Conservation (phyloP, 345 rosid species). For the Populus nigra region DNA sequence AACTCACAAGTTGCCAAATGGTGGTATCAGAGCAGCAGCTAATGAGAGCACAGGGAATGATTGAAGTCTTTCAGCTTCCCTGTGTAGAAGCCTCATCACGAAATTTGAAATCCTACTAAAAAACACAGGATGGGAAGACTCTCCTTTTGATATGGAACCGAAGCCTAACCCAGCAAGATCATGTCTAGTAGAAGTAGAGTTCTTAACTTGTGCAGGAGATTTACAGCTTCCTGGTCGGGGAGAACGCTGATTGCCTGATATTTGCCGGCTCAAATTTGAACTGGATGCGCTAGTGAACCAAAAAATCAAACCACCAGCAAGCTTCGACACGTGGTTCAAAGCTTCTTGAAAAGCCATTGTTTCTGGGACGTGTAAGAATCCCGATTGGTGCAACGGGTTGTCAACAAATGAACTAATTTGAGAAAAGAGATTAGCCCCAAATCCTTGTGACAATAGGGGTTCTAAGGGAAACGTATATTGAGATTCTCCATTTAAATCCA, state of each 20-base stretch:
- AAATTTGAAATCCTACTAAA: slow-evolving; percentile 49
- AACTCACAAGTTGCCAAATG: slow-evolving; percentile 61
- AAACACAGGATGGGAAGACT: slow-evolving; percentile 25
- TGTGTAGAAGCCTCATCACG: slow-evolving; percentile 40
- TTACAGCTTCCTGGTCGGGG: slow-evolving; percentile 32
- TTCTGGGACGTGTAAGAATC: slow-evolving; percentile 42
- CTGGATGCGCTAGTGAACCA: slow-evolving; percentile 48
- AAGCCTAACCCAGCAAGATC: slow-evolving; percentile 36
- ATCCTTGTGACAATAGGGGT: slow-evolving; percentile 40
- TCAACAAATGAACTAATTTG: slow-evolving; percentile 31
- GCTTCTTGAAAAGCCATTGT: slow-evolving; percentile 54
- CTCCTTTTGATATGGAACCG: slow-evolving; percentile 26
- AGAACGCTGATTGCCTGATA: slow-evolving; percentile 34
- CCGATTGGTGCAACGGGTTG: slow-evolving; percentile 29
- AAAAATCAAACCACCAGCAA: slow-evolving; percentile 53
- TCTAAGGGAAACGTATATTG: slow-evolving; percentile 45
- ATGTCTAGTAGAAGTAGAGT: slow-evolving; percentile 25
- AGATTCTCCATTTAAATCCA: slow-evolving; percentile 50
- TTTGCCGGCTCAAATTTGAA: slow-evolving; percentile 43
- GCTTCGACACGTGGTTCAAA: slow-evolving; percentile 55
- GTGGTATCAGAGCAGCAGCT: slow-evolving; percentile 62
- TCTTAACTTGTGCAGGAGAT: slow-evolving; percentile 34
- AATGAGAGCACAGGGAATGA: slow-evolving; percentile 58
- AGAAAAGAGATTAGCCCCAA: slow-evolving; percentile 42
- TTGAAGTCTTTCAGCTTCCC: slow-evolving; percentile 61